Base-by-base conservation (phyloP, 768 basidiomycete genomes). In the Coprinopsis marcescibilis region DNA sequence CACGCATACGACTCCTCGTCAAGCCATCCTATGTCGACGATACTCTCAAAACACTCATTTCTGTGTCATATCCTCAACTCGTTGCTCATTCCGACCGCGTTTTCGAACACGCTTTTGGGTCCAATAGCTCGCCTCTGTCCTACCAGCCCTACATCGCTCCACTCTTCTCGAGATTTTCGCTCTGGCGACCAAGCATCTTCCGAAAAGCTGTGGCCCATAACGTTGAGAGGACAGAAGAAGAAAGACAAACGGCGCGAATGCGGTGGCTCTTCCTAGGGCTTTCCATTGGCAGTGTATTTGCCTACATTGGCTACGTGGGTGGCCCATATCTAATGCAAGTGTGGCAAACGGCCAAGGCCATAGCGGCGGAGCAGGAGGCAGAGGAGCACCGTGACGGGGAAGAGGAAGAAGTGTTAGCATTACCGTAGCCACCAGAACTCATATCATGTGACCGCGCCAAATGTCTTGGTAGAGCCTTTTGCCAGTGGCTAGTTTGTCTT, bases 21-120 rank as follows among this genome's bases (percentile, higher is more conserved):
- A 62, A 73, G 36, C 75, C 81, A 4, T 74, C 78, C 29, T 82
- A 81, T 46, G 80, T 84, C 1, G 80, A 88, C 52, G 63, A 77
- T 2, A 59, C 80, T 13, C 51, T 90, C 6, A 70, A 75, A 56
- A 67, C 70, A 50, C 70, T 85, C 2, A 58, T 89, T 7, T 57
- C 56, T 1, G 73, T 76, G 4, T 72, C 75, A 3, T 88, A 81
- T 57, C 75, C 83, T 0, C 58, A 65, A 7, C 69, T 90, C 33
- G 63, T 75, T 11, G 60, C 72, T 5, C 85, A 88, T 53, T 79
- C 85, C 3, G 67, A 71, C 39, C 69, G 73, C 24, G 63, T 89
- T 44, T 65, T 65, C 5, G 50, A 52, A n/a, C 48, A 47, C 19
- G 61, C 62, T 3, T 57, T 65, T 15, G 52, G 57, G 13, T 40